These are phyloP conservation scores for Lachnellula suecica DNA, from an alignment of 2,329 filamentous ascomycete species.

Conservation along the genomic window DNA sequence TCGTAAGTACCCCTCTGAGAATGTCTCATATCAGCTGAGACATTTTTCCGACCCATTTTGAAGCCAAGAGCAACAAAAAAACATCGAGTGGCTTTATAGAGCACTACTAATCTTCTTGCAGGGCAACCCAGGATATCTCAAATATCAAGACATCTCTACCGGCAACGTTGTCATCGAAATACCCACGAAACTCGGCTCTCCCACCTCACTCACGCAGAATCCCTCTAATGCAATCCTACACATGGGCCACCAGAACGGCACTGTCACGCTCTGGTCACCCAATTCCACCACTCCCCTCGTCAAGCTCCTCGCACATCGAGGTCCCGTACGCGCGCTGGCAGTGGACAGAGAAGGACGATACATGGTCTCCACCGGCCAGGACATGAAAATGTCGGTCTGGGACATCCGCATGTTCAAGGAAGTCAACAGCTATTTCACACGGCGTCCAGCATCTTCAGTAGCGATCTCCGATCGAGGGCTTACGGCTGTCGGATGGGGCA, in stretches of 20 bases:
- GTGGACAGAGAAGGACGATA: slow-evolving; percentile 89
- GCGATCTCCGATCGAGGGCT: slow-evolving; percentile 87
- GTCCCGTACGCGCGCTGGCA: slow-evolving; percentile 81
- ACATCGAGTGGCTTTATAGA: too few species aligned
- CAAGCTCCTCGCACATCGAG: slow-evolving; percentile 85
- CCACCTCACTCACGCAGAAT: slow-evolving; percentile 84
- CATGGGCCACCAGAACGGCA: slow-evolving; percentile 91
- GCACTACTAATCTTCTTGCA: slow-evolving; percentile 30
- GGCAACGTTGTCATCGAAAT: slow-evolving; percentile 86
- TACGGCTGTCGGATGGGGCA: slow-evolving; percentile 89
- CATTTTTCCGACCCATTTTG: too few species aligned
- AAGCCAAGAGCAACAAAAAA: too few species aligned
- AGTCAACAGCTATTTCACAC: slow-evolving; percentile 84
- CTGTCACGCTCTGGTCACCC: slow-evolving; percentile 93
- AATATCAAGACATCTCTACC: slow-evolving; percentile 94
- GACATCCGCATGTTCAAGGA: slow-evolving; percentile 93
- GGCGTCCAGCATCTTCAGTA: slow-evolving; percentile 78
- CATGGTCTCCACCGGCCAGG: slow-evolving; percentile 92
- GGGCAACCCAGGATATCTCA: slow-evolving; percentile 80
- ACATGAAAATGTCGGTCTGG: slow-evolving; percentile 91
- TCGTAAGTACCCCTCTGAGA: slow-evolving; percentile 61
- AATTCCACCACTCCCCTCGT: slow-evolving; percentile 85
- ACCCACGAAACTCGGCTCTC: slow-evolving; percentile 79
- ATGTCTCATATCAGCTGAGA: too few species aligned
- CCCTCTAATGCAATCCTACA: slow-evolving; percentile 90